Evolutionary conservation across 2,329 filamentous ascomycete genomes (phyloP), one percentile per base, ranked within the genome.

Genomic region (Tolypocladium sp.): DNA sequence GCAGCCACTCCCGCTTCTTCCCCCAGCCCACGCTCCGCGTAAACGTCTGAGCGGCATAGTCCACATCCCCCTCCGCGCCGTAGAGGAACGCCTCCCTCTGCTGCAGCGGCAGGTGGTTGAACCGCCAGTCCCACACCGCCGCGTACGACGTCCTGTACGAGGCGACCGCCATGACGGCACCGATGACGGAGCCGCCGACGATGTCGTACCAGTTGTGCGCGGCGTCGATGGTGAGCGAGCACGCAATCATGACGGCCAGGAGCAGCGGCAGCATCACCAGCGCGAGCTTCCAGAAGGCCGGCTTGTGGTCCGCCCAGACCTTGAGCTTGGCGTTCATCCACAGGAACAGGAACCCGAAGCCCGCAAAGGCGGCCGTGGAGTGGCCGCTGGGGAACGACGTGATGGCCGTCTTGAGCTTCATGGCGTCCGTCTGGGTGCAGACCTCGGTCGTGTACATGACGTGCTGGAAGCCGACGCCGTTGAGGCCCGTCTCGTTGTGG

Each of bases 311-410:
- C 25, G 81, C 77, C 74, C 82, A 89, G 56, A 89, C 80, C 73
- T 90, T 90, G 44, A 90, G 74, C 73, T 90, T 90, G 40, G 85
- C 87, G 66, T 90, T 89, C 33, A 89, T 76, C 74, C 88, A 90
- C 13, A 90, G 74, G 63, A 80, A 86, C 9, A 90, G 72, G 67
- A 83, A 90, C 9, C 85, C 77, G 62, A 83, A 84, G 2, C 83
- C 83, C 0, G 85, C 83, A 60, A 85, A 88, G 0, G 84, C 84
- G 1, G 82, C 83, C 0, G 85, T 85, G 1, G 85, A 80, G 69
- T 90, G 87, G 0, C 87, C 87, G 7, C 84, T 88, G 0, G 87
- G 87, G 65, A 90, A 88, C 1, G 82, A 83, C 42, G 86, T 83
- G 40, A 89, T 77, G 6, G 80, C 77, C 62, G 87, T 81, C 66